Percentiles rank a stretch among this genome's conserved stretches.
These are phyloP conservation scores for Panus rudis DNA, from an alignment of 768 basidiomycete species.

Conservation along the genomic window DNA sequence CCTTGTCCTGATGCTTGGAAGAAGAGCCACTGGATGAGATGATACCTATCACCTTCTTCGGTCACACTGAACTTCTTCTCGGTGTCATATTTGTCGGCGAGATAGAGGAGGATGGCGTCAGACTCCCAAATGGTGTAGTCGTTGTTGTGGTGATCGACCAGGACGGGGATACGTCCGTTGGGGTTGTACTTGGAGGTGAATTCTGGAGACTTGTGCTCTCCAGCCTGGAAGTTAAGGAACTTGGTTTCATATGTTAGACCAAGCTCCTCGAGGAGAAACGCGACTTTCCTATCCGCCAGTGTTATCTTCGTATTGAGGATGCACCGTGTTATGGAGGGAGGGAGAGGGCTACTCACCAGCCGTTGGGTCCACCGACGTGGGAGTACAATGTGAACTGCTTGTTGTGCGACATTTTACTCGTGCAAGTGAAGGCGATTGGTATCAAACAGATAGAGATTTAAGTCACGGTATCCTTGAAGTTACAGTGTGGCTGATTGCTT, in stretches of 20 bases:
- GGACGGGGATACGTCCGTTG: constrained; percentile 24
- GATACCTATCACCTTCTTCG: constrained; percentile 10
- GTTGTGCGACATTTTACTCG: constrained; percentile 9
- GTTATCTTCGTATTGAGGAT: background rate
- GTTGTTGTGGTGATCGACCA: constrained; percentile 18
- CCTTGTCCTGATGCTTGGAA: constrained; percentile 30
- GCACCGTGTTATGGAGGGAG: no score
- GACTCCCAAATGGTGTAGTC: constrained; percentile 24
- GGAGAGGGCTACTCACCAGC: constrained; percentile 2
- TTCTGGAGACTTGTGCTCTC: constrained; percentile 11
- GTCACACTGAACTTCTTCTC: constrained; percentile 26
- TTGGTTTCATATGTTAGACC: constrained; percentile 11
- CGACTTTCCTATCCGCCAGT: constrained; percentile 5
- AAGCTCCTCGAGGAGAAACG: constrained; percentile 9
- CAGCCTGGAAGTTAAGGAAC: constrained; percentile 6
- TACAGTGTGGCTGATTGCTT: no score
- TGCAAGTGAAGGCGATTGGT: no score
- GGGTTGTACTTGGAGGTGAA: constrained; percentile 14
- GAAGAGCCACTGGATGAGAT: constrained; percentile 37
- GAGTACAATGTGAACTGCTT: constrained; percentile 15
- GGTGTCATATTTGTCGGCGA: constrained; percentile 39
- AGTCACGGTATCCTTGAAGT: no score
- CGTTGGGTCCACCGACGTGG: constrained; percentile 8
- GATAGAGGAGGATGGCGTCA: constrained; percentile 36
- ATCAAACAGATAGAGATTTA: no score